Base-by-base conservation (phyloP, 352 stramenopile species). In the Pythium insidiosum region DNA sequence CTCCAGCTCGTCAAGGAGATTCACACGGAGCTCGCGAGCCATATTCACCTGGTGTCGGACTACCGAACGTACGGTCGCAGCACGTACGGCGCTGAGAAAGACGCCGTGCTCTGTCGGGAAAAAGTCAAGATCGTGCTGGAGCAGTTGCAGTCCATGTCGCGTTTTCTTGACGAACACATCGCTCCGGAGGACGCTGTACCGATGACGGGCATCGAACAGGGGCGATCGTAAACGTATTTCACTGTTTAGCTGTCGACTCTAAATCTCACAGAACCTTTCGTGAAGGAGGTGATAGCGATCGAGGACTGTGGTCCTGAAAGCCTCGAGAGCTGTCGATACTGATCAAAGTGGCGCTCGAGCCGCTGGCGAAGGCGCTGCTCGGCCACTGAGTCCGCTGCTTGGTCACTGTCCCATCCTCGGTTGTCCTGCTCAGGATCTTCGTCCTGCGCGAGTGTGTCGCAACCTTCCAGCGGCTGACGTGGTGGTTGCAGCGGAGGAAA, bases 1-100 rank as follows among this genome's bases (percentile, higher is more conserved):
- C 58, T 93, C 45, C 80, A 90, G 63, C 70, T 90, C 35, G 68
- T 93, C n/a, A 74, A 83, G 43, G 75, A 88, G 53, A 85, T 93
- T 48, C 80, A 93, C 64, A 67, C 69, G 6, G 80, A 93, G 48
- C 63, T 93, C 16, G 80, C 77, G 13, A 72, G 68, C 56, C 76
- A 93, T 55, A 84, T 89, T 49, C 80, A 93, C 59, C 52, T 93
- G 15, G 80, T 93, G 24, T 83, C 75, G 38, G 75, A 93, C 59
- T 93, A 93, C 53, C 80, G 80, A 40, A 82, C 66, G 11, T 93
- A 82, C 51, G 75, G 72, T 21, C 77, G 80, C 47, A 90, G 77
- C 57, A 84, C 77, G 38, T 93, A 93, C 53, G 78, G 80, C 50
- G 69, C 77, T 20, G 80, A 93, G 47, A 89, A 89, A 43, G 77